Evolutionary conservation across 257 asterid species (phyloP), one percentile per base, ranked within the genome.

Genomic region (Verbascum thapsus): DNA sequence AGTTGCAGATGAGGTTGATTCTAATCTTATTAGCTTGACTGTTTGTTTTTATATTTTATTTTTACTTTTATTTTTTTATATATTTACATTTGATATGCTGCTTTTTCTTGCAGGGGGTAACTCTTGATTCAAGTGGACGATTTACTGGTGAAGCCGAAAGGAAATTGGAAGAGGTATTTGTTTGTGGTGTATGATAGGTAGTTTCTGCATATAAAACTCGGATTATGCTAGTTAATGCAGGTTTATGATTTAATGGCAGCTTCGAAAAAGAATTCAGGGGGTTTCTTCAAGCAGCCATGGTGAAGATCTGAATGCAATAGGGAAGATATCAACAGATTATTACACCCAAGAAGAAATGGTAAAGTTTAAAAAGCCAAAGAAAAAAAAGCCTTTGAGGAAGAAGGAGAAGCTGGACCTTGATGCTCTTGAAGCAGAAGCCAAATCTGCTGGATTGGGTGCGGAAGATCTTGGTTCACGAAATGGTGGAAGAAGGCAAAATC

Each of bases 341-440:
- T 85, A 74, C 59, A 87, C 96, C 40, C 86, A 83, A 72, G 97
- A 90, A 69, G 99, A 90, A 76, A 85, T 94, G 95, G 67, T 81
- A 52, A 79, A 85, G 66, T 94, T 90, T 71, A 85, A 85, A 70
- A 94, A 82, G 84, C 95, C 99, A 64, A 94, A 87, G 87, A 94
- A 94, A 69, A 94, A 90, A 82, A 94, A 87, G 74, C 84, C 97
- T 32, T 68, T 90, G 71, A 82, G 97, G 81, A 94, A 87, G 78
- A 90, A 80, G 78, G 97, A 90, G 51, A 94, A 94, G 81, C 76
- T 90, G 79, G 95, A 87, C 66, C 12, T 90, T 45, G 81, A 82
- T 72, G 86, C 92, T 70, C 95, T 90, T 56, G 99, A 90, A 81
- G 95, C 92, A 45, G 99, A 94, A 84, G 97, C 99, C 66, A 71